phyloP scores from a whole-genome alignment of 495 filamentous ascomycete genomes.

The Daldinia caldariorum region DNA sequence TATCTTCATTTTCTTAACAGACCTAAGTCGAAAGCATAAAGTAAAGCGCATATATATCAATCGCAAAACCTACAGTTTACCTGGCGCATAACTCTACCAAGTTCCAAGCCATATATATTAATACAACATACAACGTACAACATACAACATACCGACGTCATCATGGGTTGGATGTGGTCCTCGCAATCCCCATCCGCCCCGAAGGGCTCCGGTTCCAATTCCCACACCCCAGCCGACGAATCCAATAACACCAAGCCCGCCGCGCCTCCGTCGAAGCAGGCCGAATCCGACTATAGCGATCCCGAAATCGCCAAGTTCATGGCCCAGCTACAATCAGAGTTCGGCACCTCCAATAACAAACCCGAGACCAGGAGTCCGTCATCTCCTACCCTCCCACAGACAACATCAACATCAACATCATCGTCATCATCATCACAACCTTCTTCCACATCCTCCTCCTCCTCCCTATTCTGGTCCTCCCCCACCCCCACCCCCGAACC shows the following conservation, averaged over 20 bases:
- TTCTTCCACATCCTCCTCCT: conserved; percentile 23
- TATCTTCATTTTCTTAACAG: not conserved
- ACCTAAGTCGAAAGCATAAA: conserved; percentile 8
- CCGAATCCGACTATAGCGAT: conserved; percentile 46
- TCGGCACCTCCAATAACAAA: conserved; percentile 22
- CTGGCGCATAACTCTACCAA: too few species aligned
- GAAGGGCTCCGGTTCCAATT: conserved; percentile 23
- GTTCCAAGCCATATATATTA: too few species aligned
- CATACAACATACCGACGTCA: conserved; percentile 23
- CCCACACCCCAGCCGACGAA: not conserved
- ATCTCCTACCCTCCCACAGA: conserved; percentile 29
- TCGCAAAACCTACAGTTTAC: conserved; percentile 1
- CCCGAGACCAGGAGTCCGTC: conserved; percentile 1
- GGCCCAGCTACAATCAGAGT: conserved; percentile 50
- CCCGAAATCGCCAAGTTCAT: conserved; percentile 57
- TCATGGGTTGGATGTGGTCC: conserved; percentile 66
- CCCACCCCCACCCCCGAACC: conserved; percentile 21
- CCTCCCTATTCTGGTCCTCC: conserved; percentile 35
- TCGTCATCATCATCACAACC: conserved; percentile 6
- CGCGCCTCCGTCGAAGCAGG: conserved; percentile 26
- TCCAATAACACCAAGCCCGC: conserved; percentile 26
- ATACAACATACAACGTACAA: too few species aligned
- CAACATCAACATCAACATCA: conserved; percentile 4
- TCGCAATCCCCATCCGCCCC: conserved; percentile 38
- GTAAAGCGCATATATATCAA: conserved; percentile 21